Base-by-base conservation (phyloP, 805 yeast species). In the Suhomyces canberraensis region DNA sequence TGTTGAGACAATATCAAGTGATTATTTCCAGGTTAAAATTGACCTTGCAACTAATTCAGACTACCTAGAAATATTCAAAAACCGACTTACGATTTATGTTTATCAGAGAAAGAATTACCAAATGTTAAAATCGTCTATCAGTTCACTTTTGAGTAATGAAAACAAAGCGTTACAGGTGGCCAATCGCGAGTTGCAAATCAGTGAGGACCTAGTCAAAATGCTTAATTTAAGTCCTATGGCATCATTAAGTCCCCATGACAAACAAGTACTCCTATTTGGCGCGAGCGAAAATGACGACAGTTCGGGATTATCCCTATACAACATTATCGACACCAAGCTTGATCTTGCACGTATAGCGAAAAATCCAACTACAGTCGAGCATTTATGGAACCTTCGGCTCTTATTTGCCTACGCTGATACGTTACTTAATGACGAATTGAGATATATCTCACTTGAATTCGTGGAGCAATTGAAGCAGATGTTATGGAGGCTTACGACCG, bases 301-400 rank as follows among this genome's bases (percentile, higher is more conserved):
- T 19, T 48, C 58, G 8, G 68, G 64, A 15, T 60, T 76, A 17
- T 70, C 74, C 3, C 64, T 78, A 3, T 64, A 60, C 44, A 58
- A 58, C 31, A 65, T 69, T 11, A 53, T 78, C 19, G 87, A 83
- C 51, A 66, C 71, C 44, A 76, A 79, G 49, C 51, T 77, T 16
- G 82, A 81, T 44, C 55, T 81, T 18, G 57, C 57, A 18, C 51
- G 52, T 2, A 56, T 74, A 48, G 76, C 77, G 1, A 39, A 40
- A 3, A 45, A 48, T 1, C 81, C 83, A 0, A 35, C 42, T 9
- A 51, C 57, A 1, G 45, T 66, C 3, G 81, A 80, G 32, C 85
- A 81, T 37, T 56, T 83, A 36, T 77, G 85, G 81, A 81, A 79
- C 46, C 56, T 83, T 40, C 73, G 74, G 41, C 53, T 84, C 33